Conservation (phyloP, 805 yeast species). For the Candida caryicola region DNA sequence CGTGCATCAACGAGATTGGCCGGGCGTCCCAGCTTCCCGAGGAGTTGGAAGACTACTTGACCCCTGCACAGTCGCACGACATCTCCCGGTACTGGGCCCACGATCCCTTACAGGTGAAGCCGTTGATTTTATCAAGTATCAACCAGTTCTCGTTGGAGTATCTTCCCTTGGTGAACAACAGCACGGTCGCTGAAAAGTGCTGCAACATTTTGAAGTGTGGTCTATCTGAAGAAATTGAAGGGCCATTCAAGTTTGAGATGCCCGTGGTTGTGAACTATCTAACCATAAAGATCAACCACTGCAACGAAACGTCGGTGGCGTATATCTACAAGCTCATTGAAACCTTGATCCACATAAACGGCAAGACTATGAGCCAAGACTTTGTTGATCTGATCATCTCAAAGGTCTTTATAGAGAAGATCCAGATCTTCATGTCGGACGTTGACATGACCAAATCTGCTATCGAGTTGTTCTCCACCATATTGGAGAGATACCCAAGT, state of each 20-base stretch:
- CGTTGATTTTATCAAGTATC: slow-evolving; percentile 40
- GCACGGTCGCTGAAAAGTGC: slow-evolving; percentile 58
- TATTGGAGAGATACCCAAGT: slow-evolving; percentile 49
- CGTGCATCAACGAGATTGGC: slow-evolving; percentile 68
- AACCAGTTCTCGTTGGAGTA: slow-evolving; percentile 41
- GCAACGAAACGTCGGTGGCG: slow-evolving; percentile 38
- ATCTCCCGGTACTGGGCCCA: slow-evolving; percentile 42
- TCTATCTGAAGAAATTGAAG: slow-evolving; percentile 56
- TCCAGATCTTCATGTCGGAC: slow-evolving; percentile 43
- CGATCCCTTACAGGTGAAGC: slow-evolving; percentile 48
- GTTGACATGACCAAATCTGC: slow-evolving; percentile 58
- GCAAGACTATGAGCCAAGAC: slow-evolving; percentile 25
- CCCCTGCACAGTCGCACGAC: slow-evolving; percentile 28
- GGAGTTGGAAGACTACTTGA: slow-evolving; percentile 39
- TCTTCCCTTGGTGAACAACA: slow-evolving; percentile 36
- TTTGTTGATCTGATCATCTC: slow-evolving; percentile 36
- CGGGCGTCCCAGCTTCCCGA: slow-evolving; percentile 66
- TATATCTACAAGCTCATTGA: slow-evolving; percentile 45
- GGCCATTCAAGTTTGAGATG: slow-evolving; percentile 60
- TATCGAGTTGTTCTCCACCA: slow-evolving; percentile 48
- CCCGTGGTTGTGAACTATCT: slow-evolving; percentile 28
- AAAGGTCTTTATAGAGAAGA: slow-evolving; percentile 34
- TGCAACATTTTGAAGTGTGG: slow-evolving; percentile 64
- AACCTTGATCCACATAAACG: slow-evolving; percentile 40
- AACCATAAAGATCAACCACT: slow-evolving; percentile 26